phyloP scores from a whole-genome alignment of 2,329 filamentous ascomycete genomes.

The Arthroderma uncinatum region DNA sequence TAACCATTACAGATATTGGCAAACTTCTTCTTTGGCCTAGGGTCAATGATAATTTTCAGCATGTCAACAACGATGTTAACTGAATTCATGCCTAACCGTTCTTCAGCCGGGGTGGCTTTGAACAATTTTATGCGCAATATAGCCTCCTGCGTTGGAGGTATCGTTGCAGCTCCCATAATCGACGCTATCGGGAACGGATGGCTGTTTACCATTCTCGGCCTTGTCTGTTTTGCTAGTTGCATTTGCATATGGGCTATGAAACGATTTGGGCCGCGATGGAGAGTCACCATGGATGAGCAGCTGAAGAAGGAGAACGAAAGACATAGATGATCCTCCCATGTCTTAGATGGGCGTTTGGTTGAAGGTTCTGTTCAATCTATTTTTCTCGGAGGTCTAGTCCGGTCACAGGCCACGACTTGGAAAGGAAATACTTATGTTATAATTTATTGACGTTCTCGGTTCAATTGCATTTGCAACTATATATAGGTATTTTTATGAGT shows the following conservation, averaged over 20 bases:
- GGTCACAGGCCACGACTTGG: no score
- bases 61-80: constrained; percentile 71
- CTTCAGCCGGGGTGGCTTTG: constrained; percentile 62
- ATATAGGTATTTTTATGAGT: no score
- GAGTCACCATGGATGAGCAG: constrained; percentile 47
- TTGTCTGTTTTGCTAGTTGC: constrained; percentile 48
- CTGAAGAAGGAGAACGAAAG: constrained; percentile 3
- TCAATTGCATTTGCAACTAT: no score
- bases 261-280: constrained; percentile 52
- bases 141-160: constrained; percentile 57
- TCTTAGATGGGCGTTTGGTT: not conserved
- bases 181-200: constrained; percentile 61
- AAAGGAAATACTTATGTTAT: no score
- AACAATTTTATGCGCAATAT: constrained; percentile 77
- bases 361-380: no score
- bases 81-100: constrained; percentile 64
- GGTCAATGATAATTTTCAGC: constrained; percentile 68
- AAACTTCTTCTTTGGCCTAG: constrained; percentile 63
- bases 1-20: constrained; percentile 40
- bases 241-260: constrained; percentile 52
- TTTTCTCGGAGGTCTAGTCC: no score
- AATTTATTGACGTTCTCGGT: no score
- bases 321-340: not conserved
- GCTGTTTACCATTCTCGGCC: constrained; percentile 55
- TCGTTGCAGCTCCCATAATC: constrained; percentile 62